phyloP scores from a whole-genome alignment of 1,139 yeast species.

The Blastobotrys petasosporus region DNA sequence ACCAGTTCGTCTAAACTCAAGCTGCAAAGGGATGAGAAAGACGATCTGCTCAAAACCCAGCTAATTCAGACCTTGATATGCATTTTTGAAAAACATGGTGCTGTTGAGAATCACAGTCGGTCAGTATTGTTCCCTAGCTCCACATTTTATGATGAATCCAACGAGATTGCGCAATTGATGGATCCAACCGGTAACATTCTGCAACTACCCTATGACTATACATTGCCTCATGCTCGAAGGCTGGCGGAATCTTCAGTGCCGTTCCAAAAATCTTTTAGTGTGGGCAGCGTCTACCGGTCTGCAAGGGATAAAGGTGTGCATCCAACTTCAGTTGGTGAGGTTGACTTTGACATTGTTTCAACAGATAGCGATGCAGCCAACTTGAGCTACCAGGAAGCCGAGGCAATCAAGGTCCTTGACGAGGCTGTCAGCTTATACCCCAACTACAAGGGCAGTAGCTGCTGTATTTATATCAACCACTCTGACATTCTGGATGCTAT shows the following conservation, averaged over 20 bases:
- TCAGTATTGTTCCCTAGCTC: constrained; percentile 75
- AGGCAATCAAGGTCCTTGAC: constrained; percentile 72
- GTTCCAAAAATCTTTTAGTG: constrained; percentile 55
- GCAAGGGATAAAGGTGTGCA: constrained; percentile 53
- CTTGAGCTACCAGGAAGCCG: constrained; percentile 68
- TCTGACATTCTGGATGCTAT: constrained; percentile 69
- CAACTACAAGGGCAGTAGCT: constrained; percentile 50
- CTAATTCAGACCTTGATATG: constrained; percentile 51
- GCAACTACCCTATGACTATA: constrained; percentile 81
- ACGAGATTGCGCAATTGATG: constrained; percentile 63
- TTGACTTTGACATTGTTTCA: constrained; percentile 72
- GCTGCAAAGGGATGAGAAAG: constrained; percentile 19
- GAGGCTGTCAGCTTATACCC: constrained; percentile 63
- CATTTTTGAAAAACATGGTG: constrained; percentile 79
- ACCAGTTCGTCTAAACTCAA: constrained; percentile 4
- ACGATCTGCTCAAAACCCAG: constrained; percentile 29
- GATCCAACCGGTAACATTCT: constrained; percentile 83
- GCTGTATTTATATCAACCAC: constrained; percentile 67
- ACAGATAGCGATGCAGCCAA: constrained; percentile 34
- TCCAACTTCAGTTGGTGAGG: constrained; percentile 73
- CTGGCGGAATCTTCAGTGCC: constrained; percentile 57
- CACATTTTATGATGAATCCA: constrained; percentile 55
- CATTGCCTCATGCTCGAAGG: constrained; percentile 81
- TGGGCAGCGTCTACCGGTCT: constrained; percentile 78
- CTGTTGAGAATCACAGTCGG: constrained; percentile 58